Base-by-base conservation (phyloP, 441 rosid species). In the Breynia disticha region DNA sequence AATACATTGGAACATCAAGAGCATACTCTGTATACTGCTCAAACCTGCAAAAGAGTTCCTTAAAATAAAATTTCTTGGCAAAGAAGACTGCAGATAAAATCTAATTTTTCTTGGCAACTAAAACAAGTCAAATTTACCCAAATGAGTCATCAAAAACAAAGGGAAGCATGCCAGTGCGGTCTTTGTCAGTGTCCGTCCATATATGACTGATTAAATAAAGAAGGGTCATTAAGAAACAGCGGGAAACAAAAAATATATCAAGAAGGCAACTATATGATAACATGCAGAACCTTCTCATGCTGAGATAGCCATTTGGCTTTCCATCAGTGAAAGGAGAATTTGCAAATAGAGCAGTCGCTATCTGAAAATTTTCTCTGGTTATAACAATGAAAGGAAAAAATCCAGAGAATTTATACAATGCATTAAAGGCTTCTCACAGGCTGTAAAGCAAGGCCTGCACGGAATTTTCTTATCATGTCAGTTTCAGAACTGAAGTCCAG, bases 1-100 rank as follows among this genome's bases (percentile, higher is more conserved):
- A 93, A 73, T 93, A 93, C 99, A 93, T 93, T 28, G 99, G 99
- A 64, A 89, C 97, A 64, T 93, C 97, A 21, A 93, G 97, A 59
- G 99, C 99, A 46, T 93, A 93, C 59, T 93, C 97, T 54, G 89
- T 97, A 69, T 93, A 93, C 72, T 79, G 97, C 79, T 93, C 97
- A 80, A 93, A 93, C 78, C 99, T 89, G 80, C 73, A 73, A 49
- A 62, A 11, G 44, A 41, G n/a, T 28, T 28, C 35, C 13, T 9
- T 11, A 9, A 41, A 41, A 41, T 41, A 3, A 9, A 41, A 0
- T 41, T 41, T 41, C 13, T 9, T 0, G 1, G 13, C 13, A 11
- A 41, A 41, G 0, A 15, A 15, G 44, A 15, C 3, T 11, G 1
- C 13, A 41, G 13, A 41, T 9, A 11, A 41, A 11, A 41, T 3